phyloP scores from a whole-genome alignment of 2,329 filamentous ascomycete genomes.

The Cytospora piceae region DNA sequence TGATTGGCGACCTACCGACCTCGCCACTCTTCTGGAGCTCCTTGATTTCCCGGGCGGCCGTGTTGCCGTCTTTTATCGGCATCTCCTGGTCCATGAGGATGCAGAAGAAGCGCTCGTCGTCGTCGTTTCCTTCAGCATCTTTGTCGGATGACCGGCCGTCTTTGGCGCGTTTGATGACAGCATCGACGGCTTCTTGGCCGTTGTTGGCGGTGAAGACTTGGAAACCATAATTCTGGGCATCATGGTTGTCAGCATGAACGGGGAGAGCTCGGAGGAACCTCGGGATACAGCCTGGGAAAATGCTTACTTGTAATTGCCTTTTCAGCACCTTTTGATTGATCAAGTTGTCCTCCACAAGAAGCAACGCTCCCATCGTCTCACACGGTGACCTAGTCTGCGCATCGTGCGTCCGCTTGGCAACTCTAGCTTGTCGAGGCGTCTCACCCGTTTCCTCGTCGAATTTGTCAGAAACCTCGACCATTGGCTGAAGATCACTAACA shows the following conservation, averaged over 20 bases:
- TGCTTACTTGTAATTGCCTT: constrained; percentile 12
- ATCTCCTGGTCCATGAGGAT: constrained; percentile 24
- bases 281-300: background rate
- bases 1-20: constrained; percentile 11
- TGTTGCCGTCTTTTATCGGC: constrained; percentile 20
- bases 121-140: too few relatives aligned
- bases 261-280: too few relatives aligned
- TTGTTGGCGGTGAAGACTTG: constrained; percentile 14
- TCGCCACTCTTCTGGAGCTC: background rate
- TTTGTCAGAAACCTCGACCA: background rate
- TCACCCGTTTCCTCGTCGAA: background rate
- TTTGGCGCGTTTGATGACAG: constrained; percentile 5
- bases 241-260: background rate
- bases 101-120: constrained; percentile 6
- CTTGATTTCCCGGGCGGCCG: constrained; percentile 8
- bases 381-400: background rate
- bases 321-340: constrained; percentile 21
- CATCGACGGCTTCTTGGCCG: constrained; percentile 16
- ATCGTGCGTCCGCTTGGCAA: background rate
- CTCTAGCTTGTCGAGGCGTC: background rate
- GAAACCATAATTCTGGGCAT: constrained; percentile 6
- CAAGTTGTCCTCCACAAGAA: constrained; percentile 19
- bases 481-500: background rate
- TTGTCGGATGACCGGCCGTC: background rate
- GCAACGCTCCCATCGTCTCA: background rate